A percentile compares a stretch with the other conserved stretches of the same genome.
phyloP scores from a whole-genome alignment of 768 basidiomycete species.

The Cyclocybe aegerita region DNA sequence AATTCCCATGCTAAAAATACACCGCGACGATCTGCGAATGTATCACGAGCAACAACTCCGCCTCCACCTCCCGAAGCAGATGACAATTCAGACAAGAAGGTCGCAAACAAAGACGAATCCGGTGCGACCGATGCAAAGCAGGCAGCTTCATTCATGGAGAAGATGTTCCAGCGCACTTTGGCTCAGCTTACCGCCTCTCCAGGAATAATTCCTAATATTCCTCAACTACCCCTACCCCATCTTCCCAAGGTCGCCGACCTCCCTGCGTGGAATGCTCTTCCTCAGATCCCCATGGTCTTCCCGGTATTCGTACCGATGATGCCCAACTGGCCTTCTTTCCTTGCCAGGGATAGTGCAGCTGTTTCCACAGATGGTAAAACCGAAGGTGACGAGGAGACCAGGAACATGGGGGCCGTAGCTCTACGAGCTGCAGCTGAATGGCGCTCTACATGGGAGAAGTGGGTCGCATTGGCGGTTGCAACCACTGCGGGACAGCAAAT shows the following conservation, averaged over 20 bases:
- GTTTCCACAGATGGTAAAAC: constrained; percentile 23
- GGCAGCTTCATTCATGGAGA: constrained; percentile 57
- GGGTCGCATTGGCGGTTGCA: constrained; percentile 56
- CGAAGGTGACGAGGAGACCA: constrained; percentile 32
- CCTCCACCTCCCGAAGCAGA: constrained; percentile 19
- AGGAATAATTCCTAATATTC: constrained; percentile 43
- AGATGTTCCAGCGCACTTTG: constrained; percentile 75
- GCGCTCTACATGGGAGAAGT: constrained; percentile 75
- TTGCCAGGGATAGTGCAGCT: constrained; percentile 44
- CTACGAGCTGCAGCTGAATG: constrained; percentile 60
- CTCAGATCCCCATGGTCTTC: constrained; percentile 76
- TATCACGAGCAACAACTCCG: constrained; percentile 32
- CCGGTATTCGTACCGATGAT: constrained; percentile 72
- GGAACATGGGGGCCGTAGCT: constrained; percentile 40
- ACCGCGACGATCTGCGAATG: constrained; percentile 27
- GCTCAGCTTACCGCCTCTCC: constrained; percentile 62
- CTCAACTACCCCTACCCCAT: constrained; percentile 27
- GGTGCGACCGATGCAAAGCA: constrained; percentile 42
- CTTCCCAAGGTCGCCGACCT: constrained; percentile 17
- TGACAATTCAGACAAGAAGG: constrained; percentile 23
- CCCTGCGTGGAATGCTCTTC: constrained; percentile 60
- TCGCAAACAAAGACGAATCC: constrained; percentile 11
- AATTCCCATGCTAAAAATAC: constrained; percentile 25
- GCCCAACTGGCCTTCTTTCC: constrained; percentile 64
- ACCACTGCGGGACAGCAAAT: constrained; percentile 41